Conservation (phyloP, 257 asterid genomes). For the Ilex asprella region DNA sequence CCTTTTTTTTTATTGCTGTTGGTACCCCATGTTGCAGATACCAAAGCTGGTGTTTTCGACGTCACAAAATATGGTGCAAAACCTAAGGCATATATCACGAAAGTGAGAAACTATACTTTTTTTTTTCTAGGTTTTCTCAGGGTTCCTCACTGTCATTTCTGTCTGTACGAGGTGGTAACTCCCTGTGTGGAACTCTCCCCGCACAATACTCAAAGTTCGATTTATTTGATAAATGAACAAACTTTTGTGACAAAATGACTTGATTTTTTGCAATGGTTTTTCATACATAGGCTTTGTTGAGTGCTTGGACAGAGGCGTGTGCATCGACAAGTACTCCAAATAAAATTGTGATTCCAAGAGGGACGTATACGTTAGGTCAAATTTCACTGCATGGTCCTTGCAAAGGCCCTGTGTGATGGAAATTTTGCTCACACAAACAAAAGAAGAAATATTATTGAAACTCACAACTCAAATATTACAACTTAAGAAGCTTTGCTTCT, state of each 20-base stretch:
- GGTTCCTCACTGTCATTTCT: too few species aligned
- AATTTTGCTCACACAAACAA: too few species aligned
- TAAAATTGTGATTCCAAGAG: constrained; percentile 24
- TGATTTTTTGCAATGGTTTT: background rate
- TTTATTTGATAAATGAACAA: background rate
- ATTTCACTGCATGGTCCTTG: constrained; percentile 28
- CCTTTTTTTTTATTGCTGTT: background rate
- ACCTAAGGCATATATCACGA: constrained; percentile 4
- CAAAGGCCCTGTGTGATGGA: constrained; percentile 20
- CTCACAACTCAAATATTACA: too few species aligned
- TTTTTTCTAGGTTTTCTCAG: too few species aligned
- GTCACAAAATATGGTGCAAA: constrained; percentile 17
- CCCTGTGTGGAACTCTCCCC: too few species aligned
- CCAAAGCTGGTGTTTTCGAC: background rate
- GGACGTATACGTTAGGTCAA: constrained; percentile 13
- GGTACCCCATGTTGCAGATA: background rate
- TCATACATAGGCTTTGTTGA: constrained; percentile 15
- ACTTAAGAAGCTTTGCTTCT: too few species aligned
- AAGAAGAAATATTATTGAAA: too few species aligned
- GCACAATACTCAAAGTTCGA: background rate
- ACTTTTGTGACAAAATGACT: background rate
- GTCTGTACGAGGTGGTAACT: too few species aligned
- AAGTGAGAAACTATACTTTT: background rate
- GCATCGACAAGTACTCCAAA: constrained; percentile 13
- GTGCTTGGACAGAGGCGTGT: constrained; percentile 33